phyloP scores from a whole-genome alignment of 805 yeast genomes.

The Cyberlindnera bimundalis region DNA sequence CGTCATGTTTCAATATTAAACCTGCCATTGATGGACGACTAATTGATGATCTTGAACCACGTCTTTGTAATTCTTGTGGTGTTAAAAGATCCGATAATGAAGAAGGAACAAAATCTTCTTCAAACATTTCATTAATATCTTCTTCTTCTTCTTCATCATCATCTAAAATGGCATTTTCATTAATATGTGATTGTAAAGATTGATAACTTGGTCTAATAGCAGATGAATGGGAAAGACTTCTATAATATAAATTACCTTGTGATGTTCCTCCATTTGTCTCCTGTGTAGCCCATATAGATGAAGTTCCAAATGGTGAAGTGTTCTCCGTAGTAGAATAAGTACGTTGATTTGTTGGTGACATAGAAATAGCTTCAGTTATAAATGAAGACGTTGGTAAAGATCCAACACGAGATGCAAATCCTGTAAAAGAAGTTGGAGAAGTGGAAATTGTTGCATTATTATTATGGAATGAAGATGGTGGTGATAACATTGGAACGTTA shows the following conservation, averaged over 20 bases:
- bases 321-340: conserved; percentile 14
- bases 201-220: conserved; percentile 12
- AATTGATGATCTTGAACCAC: conserved; percentile 51
- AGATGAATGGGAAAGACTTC: conserved; percentile 23
- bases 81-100: conserved; percentile 67
- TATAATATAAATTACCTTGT: conserved; percentile 4
- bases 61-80: conserved; percentile 57
- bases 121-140: conserved; percentile 32
- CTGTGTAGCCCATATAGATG: conserved; percentile 20
- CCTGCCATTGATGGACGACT: conserved; percentile 14
- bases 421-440: conserved; percentile 1
- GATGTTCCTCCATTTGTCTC: not conserved
- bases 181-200: not conserved
- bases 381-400: conserved; percentile 8
- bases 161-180: conserved; percentile 33
- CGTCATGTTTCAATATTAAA: not conserved
- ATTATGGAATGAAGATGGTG: not conserved
- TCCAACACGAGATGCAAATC: conserved; percentile 8
- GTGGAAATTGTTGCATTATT: not conserved
- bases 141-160: conserved; percentile 23
- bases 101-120: conserved; percentile 80
- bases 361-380: not conserved
- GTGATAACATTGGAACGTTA: not conserved
- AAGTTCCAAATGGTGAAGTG: conserved; percentile 12
- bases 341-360: conserved; percentile 15